Conservation (phyloP, 495 filamentous ascomycete species). For the Aspergillus sparsus region DNA sequence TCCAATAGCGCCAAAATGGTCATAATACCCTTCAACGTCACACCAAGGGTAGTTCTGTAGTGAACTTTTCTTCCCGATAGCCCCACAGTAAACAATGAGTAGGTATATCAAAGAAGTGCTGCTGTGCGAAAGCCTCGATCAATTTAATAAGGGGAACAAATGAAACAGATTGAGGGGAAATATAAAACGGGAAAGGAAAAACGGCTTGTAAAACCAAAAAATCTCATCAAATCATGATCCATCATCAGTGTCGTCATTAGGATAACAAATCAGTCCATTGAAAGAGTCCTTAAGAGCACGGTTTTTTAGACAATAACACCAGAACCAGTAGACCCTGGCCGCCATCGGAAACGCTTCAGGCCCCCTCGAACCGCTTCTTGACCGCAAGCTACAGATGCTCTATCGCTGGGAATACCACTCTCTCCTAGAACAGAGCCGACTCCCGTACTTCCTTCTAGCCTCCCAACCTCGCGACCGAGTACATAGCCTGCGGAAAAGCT, state of each 20-base stretch:
- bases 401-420: conserved; percentile 31
- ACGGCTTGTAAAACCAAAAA: background rate
- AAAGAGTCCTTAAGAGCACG: background rate
- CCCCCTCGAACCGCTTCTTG: conserved; percentile 48
- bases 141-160: background rate
- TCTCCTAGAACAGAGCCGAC: conserved; percentile 38
- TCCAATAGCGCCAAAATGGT: background rate
- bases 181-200: background rate
- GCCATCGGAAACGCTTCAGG: conserved; percentile 48
- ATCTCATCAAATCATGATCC: conserved; percentile 14
- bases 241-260: conserved; percentile 11
- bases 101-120: conserved; percentile 1
- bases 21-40: background rate
- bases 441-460: conserved; percentile 57
- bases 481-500: conserved; percentile 94
- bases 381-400: conserved; percentile 41
- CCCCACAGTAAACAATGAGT: background rate
- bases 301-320: conserved; percentile 34
- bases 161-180: background rate
- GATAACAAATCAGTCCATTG: background rate
- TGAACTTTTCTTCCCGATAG: conserved; percentile 12
- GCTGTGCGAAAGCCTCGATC: conserved; percentile 2
- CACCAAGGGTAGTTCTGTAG: conserved; percentile 7
- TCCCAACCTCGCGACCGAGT: conserved; percentile 78
- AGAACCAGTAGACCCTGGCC: conserved; percentile 40